Base-by-base conservation (phyloP, 768 basidiomycete genomes). In the Leucogyrophana mollusca region DNA sequence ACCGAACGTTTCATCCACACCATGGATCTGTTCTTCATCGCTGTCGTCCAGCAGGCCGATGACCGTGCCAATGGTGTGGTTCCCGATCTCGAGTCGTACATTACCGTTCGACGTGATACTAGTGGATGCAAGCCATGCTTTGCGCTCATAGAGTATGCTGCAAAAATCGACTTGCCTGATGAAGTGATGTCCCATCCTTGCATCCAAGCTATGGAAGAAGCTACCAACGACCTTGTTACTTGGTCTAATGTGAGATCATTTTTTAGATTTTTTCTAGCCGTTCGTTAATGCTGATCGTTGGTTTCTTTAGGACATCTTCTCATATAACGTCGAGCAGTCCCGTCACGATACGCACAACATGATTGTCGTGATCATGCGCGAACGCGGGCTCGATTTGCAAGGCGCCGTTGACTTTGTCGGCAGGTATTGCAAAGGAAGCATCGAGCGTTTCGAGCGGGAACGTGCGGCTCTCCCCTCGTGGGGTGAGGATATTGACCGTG, bases 281-380 rank as follows among this genome's bases (percentile, higher is more conserved):
- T 6, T 22, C 14, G n/a, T n/a, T 4, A 32, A 16, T 8, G 17
- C 34, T 52, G 17, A 63, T 43, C 2, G 11, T 9, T 41, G 7
- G 7, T 13, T 4, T 4, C 2, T 42, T 16, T 49, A 86, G 85
- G 86, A 87, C 51, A 82, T 87, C 27, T 83, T 84, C 58, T 88
- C 85, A 1, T 89, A 84, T 63, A 86, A 87, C 49, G 78, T 80
- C 35, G 87, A 88, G 57, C 86, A 87, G 61, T 77, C 84, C 2
- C 76, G 80, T 11, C 77, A 75, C 9, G 82, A 85, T 50, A 81
- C 79, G 14, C 81, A 85, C 60, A 87, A 89, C 60, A 83, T 87
- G 75, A 74, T 89, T 45, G 68, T 73, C n/a, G 80, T 87, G 41
- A 72, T 87, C 51, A 86, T 84, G 82, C 66, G 72, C 35, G 70